These are phyloP conservation scores for Pulicaria dysenterica DNA, from an alignment of 129 eudicot genomes.

Conservation along the genomic window DNA sequence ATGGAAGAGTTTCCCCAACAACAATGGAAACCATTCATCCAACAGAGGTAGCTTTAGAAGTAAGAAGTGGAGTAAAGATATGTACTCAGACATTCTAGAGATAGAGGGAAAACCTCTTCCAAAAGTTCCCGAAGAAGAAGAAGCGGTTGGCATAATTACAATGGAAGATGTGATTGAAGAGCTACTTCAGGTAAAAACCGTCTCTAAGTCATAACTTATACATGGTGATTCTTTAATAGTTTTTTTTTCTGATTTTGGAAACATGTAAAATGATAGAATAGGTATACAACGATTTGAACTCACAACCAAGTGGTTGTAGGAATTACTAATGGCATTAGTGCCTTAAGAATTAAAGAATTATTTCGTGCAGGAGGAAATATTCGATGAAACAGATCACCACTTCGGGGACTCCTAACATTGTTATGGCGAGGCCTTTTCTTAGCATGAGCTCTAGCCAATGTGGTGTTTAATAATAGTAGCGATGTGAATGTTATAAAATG, in stretches of 20 bases:
- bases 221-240: neutral
- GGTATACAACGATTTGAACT: too few species aligned
- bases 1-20: conserved; percentile 84
- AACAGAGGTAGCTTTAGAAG: conserved; percentile 51
- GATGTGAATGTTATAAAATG: too few species aligned
- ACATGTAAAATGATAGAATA: too few species aligned
- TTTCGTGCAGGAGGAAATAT: conserved; percentile 77
- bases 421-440: conserved; percentile 4
- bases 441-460: neutral
- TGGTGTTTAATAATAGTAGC: too few species aligned
- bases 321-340: too few species aligned
- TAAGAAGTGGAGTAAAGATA: conserved; percentile 77
- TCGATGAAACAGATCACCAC: conserved; percentile 93
- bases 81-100: conserved; percentile 79
- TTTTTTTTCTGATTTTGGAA: neutral
- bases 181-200: conserved; percentile 33
- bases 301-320: too few species aligned
- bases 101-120: conserved; percentile 76
- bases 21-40: conserved; percentile 53
- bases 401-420: conserved; percentile 64
- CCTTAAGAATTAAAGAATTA: neutral
- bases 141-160: conserved; percentile 89
- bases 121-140: conserved; percentile 73
- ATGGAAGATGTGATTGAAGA: conserved; percentile 99
- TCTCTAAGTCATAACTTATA: neutral